phyloP scores from a whole-genome alignment of 208 protist species.

The Wallacemonas sp. region DNA sequence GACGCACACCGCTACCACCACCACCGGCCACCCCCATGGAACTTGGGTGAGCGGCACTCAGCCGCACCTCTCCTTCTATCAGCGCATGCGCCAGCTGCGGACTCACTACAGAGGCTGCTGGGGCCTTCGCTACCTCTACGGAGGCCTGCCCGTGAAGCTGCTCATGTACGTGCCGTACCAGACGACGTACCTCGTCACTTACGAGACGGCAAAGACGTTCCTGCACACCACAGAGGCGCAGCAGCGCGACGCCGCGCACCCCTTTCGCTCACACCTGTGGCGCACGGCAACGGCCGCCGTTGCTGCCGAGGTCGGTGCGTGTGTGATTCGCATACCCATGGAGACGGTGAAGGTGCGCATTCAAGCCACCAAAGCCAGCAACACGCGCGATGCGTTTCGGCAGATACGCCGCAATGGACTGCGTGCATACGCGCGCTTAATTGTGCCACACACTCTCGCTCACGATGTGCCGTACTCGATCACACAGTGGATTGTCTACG shows the following conservation, averaged over 20 bases:
- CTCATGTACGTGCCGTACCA: conserved; percentile 80
- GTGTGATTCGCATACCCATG: conserved; percentile 77
- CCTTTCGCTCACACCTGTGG: conserved; percentile 15
- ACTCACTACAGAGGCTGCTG: conserved; percentile 49
- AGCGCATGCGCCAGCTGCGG: conserved; percentile 22
- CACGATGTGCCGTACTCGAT: conserved; percentile 84
- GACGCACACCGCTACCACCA: background rate
- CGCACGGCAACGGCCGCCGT: conserved; percentile 43
- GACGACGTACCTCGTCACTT: conserved; percentile 65
- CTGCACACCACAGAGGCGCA: conserved; percentile 9
- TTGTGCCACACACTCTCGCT: conserved; percentile 66
- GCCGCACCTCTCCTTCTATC: conserved; percentile 8
- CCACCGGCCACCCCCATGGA: no score
- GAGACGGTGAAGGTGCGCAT: conserved; percentile 85
- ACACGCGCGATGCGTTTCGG: conserved; percentile 36
- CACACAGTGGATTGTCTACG: conserved; percentile 77
- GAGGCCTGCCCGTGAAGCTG: conserved; percentile 71
- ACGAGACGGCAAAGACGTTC: conserved; percentile 31
- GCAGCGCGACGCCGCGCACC: background rate
- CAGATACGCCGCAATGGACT: conserved; percentile 50
- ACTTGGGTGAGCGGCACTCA: no score
- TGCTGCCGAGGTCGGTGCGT: conserved; percentile 55
- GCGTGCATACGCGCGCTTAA: conserved; percentile 33
- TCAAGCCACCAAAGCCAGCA: conserved; percentile 48
- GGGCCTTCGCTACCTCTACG: conserved; percentile 59